Conservation (phyloP, 2,329 filamentous ascomycete genomes). For the Aureobasidium sp. region DNA sequence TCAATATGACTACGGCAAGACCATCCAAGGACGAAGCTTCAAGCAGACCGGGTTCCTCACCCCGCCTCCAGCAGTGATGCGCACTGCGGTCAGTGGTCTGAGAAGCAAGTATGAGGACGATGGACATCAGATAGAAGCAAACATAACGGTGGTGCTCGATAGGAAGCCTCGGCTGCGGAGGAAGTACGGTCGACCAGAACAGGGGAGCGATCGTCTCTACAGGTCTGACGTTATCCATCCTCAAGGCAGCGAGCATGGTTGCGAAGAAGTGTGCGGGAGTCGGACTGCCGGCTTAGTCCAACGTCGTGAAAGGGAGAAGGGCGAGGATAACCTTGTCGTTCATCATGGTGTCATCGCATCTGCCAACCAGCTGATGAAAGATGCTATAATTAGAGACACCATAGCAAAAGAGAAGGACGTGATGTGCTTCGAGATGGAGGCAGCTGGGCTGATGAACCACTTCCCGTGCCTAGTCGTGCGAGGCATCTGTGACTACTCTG, state of each 20-base stretch:
- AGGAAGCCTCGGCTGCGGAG: background rate
- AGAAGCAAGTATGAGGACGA: background rate
- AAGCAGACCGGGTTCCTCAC: background rate
- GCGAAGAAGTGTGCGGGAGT: background rate
- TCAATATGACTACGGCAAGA: background rate
- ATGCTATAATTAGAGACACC: slow-evolving; percentile 6
- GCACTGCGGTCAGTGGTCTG: background rate
- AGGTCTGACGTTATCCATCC: background rate
- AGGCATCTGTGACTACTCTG: slow-evolving; percentile 23
- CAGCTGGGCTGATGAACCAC: slow-evolving; percentile 14
- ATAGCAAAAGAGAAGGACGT: slow-evolving; percentile 14
- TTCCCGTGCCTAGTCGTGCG: slow-evolving; percentile 23
- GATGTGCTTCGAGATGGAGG: slow-evolving; percentile 19
- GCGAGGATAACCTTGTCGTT: slow-evolving; percentile 20
- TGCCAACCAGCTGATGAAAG: slow-evolving; percentile 25
- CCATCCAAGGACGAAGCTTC: background rate
- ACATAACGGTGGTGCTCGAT: background rate
- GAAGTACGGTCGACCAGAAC: background rate
- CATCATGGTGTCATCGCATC: slow-evolving; percentile 36
- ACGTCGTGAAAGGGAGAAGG: background rate
- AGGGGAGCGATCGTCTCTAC: background rate
- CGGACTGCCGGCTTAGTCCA: background rate
- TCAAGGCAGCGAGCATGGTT: background rate
- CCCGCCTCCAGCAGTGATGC: background rate
- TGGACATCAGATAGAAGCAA: background rate